phyloP scores from a whole-genome alignment of 768 basidiomycete genomes.

The Macrolepiota dolichaula region DNA sequence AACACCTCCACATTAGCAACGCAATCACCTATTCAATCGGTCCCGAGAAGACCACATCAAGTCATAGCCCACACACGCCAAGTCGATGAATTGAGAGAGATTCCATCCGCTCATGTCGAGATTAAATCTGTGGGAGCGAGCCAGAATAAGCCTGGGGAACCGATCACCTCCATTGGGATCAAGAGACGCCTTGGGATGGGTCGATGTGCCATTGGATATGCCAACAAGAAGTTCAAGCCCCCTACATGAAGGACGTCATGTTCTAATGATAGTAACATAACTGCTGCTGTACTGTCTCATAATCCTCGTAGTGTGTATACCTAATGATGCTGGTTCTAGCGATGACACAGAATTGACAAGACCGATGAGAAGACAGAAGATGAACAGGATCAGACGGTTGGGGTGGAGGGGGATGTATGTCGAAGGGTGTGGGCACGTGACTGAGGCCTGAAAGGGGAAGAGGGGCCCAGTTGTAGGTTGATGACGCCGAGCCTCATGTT shows the following conservation, averaged over 20 bases:
- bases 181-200: constrained; percentile 69
- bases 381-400: constrained; percentile 27
- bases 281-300: not conserved
- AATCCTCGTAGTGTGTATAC: not conserved
- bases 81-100: not conserved
- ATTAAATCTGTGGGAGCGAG: constrained; percentile 10
- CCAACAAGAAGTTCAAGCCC: constrained; percentile 72
- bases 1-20: not conserved
- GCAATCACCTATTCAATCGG: not conserved
- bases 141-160: not conserved
- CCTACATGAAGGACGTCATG: constrained; percentile 28
- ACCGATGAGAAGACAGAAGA: constrained; percentile 6
- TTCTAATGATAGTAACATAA: not conserved
- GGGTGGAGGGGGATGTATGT: too few relatives aligned
- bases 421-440: constrained; percentile 19
- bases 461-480: constrained; percentile 11
- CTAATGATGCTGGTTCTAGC: not conserved
- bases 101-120: too few relatives aligned
- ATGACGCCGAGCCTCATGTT: constrained; percentile 35
- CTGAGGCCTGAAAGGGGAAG: constrained; percentile 14
- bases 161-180: constrained; percentile 21
- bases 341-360: not conserved
- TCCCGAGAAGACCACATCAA: not conserved
- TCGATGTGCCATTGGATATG: constrained; percentile 43
- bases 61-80: not conserved